phyloP scores from a whole-genome alignment of 257 asterid species.

The Gentiana straminea region DNA sequence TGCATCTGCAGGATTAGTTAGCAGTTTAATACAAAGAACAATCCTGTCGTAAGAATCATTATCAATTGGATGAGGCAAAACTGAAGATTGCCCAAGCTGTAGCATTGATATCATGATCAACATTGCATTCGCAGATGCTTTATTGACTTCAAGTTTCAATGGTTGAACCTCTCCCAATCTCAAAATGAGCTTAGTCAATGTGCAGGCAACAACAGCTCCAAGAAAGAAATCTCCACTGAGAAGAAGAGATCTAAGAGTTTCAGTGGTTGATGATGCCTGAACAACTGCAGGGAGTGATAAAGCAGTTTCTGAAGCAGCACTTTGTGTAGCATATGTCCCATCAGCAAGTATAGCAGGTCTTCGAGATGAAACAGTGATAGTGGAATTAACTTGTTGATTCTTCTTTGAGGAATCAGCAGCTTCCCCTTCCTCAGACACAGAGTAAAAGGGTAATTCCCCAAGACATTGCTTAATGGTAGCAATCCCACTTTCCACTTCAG shows the following conservation, averaged over 20 bases:
- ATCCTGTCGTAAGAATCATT: conserved; percentile 80
- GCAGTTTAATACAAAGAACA: conserved; percentile 66
- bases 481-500: conserved; percentile 85
- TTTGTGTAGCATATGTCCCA: conserved; percentile 95
- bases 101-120: conserved; percentile 78
- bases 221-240: conserved; percentile 89
- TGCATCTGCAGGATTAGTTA: conserved; percentile 58
- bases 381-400: conserved; percentile 53
- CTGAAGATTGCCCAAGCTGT: conserved; percentile 86
- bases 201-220: conserved; percentile 82
- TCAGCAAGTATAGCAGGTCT: conserved; percentile 94
- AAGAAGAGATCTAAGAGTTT: conserved; percentile 82
- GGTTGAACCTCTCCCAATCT: conserved; percentile 92
- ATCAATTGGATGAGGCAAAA: conserved; percentile 90
- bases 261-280: conserved; percentile 58
- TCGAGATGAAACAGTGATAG: conserved; percentile 73
- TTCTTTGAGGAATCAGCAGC: conserved; percentile 63
- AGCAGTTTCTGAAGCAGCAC: conserved; percentile 97
- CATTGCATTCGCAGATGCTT: conserved; percentile 47
- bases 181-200: conserved; percentile 72
- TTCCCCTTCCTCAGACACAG: conserved; percentile 72
- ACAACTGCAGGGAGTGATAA: conserved; percentile 68
- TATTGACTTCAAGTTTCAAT: conserved; percentile 65
- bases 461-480: conserved; percentile 90
- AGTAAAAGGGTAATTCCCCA: conserved; percentile 83